These are phyloP conservation scores for Styphnolobium japonicum DNA, from an alignment of 306 rosid species.

Conservation along the genomic window DNA sequence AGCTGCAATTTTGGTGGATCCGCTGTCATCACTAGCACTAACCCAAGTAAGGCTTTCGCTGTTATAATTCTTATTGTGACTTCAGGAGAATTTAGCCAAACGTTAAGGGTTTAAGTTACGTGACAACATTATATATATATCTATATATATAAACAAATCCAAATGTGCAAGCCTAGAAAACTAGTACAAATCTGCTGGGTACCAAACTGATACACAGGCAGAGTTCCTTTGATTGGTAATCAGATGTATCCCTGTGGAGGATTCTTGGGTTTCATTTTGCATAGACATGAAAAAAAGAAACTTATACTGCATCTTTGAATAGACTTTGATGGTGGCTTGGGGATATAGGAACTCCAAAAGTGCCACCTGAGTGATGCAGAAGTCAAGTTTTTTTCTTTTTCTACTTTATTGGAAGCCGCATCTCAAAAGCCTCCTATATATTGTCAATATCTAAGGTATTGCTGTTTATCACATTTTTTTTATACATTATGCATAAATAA, in stretches of 20 bases:
- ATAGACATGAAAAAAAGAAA: slow-evolving; percentile 18
- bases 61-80: not conserved
- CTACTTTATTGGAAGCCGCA: slow-evolving; percentile 22
- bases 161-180: slow-evolving; percentile 1
- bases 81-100: no score
- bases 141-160: no score
- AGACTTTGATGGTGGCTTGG: slow-evolving; percentile 20
- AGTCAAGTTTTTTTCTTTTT: slow-evolving; percentile 18
- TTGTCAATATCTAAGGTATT: not conserved
- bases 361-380: slow-evolving; percentile 11
- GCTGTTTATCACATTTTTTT: not conserved
- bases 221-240: not conserved
- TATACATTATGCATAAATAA: not conserved
- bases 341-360: slow-evolving; percentile 12
- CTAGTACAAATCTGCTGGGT: not conserved
- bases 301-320: slow-evolving; percentile 19
- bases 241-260: not conserved
- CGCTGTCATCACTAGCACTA: slow-evolving; percentile 68
- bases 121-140: no score
- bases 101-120: no score
- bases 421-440: slow-evolving; percentile 13
- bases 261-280: slow-evolving; percentile 17
- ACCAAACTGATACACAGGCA: not conserved
- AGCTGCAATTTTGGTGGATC: slow-evolving; percentile 80
- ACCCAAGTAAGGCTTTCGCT: slow-evolving; percentile 59